Base-by-base conservation (phyloP, 2,329 filamentous ascomycete species). In the Trichoderma cornu-damae region DNA sequence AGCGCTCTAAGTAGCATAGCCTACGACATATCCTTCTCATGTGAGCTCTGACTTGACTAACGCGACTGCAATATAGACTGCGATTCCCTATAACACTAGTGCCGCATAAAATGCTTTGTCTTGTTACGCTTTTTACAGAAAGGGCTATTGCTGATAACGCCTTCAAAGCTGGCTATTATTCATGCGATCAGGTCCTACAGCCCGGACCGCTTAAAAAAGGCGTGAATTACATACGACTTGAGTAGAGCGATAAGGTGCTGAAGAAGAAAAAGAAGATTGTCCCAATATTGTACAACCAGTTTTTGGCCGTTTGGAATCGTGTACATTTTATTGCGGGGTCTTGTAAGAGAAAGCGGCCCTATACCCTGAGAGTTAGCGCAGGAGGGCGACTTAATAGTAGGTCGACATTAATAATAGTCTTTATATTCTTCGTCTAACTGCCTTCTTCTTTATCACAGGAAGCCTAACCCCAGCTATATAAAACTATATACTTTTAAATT, bases 131-230 rank as follows among this genome's bases (percentile, higher is more conserved):
- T 37, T 56, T 56, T 24, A 56, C 52, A 6, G 38, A 48, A 12
- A 38, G 43, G 44, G 42, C 52, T 40, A 56, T 56, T 26, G 35
- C 34, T 26, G 52, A 56, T 40, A 48, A 48, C 42, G 52, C 52
- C 18, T 56, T 56, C 20, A 46, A 56, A 40, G 52, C 52, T 48
- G 52, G 52, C 42, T 56, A 40, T 56, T n/a, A 37, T 18, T 56
- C 42, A 26, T 56, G 52, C 42, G 30, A 56, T 12, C 32, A 56
- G 52, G 52, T 48, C 38, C 52, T 56, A n/a, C n/a, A 22, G 9
- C 50, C 50, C 7, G 38, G 28, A 28, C 38, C 37, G 11, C 50
- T 54, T 9, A 38, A 54, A 35, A 34, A 54, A 42, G 50, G 50
- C 50, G 50, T 54, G 16, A 34, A 47, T 47, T 47, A 34, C 18